A percentile compares a stretch with the other conserved stretches of the same genome.
Conservation (phyloP, 208 protist species). For the Crithidia mellificae region DNA sequence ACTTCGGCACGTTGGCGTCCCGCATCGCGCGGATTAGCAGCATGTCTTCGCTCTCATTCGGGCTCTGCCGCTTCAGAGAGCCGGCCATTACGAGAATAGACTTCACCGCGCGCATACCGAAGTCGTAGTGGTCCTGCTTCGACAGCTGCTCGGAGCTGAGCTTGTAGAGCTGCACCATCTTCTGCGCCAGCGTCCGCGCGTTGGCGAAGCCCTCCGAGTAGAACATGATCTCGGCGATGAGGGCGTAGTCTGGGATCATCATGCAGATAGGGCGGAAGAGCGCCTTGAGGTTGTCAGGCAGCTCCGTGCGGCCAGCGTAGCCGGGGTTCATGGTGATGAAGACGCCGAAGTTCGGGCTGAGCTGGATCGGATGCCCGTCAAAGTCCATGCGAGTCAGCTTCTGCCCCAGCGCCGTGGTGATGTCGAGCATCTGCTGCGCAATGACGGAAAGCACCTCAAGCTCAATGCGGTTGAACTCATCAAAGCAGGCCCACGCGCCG, state of each 20-base stretch:
- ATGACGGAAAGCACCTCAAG: constrained; percentile 97
- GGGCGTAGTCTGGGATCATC: constrained; percentile 97
- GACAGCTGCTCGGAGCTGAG: constrained; percentile 95
- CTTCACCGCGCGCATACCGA: constrained; percentile 96
- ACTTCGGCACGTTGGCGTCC: constrained; percentile 95
- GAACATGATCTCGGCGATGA: constrained; percentile 98
- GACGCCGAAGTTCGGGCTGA: constrained; percentile 94
- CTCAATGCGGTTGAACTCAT: constrained; percentile 98
- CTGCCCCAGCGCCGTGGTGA: constrained; percentile 90
- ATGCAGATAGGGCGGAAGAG: constrained; percentile 98
- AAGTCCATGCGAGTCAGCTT: constrained; percentile 90
- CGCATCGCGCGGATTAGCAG: constrained; percentile 95
- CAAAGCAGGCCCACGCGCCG: constrained; percentile 96
- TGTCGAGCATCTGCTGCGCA: constrained; percentile 95
- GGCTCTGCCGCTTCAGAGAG: constrained; percentile 86
- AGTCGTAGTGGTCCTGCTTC: constrained; percentile 97
- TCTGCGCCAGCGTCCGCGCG: constrained; percentile 93
- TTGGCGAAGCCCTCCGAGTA: constrained; percentile 97
- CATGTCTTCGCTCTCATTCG: constrained; percentile 92
- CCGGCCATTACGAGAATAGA: constrained; percentile 96
- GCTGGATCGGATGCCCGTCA: constrained; percentile 91
- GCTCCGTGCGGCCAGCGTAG: constrained; percentile 96
- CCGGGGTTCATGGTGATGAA: constrained; percentile 99
- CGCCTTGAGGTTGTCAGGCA: constrained; percentile 98
- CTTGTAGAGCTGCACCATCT: constrained; percentile 97